A percentile compares a stretch with the other conserved stretches of the same genome.
Evolutionary conservation across 176 grass and related monocot genomes (phyloP).

Genomic region (Otatea glauca): DNA sequence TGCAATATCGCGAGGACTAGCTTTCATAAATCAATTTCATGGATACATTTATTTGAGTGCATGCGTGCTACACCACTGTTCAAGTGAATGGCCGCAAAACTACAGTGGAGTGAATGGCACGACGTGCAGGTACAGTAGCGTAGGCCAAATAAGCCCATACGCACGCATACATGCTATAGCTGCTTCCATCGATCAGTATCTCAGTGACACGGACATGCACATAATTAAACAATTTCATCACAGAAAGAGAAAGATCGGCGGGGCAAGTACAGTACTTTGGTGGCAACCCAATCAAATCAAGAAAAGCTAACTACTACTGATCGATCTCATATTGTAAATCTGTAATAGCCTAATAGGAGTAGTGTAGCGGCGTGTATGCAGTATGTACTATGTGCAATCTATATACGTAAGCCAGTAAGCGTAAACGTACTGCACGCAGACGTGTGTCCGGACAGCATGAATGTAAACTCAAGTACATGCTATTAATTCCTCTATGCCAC

Average conservation of each 20-base stretch:
- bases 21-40: neutral
- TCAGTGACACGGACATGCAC: conserved; percentile 12
- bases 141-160: conserved; percentile 21
- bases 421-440: neutral
- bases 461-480: neutral
- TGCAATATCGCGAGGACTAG: neutral
- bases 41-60: neutral
- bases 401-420: neutral
- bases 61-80: neutral
- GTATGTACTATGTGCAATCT: neutral
- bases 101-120: neutral
- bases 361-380: neutral
- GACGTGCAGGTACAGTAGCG: neutral
- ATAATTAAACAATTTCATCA: neutral
- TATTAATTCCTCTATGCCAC: neutral
- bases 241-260: neutral
- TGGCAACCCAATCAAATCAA: conserved; percentile 24
- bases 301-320: neutral
- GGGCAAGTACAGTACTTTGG: conserved; percentile 16
- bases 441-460: neutral
- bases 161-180: neutral
- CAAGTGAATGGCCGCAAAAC: neutral
- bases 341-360: neutral
- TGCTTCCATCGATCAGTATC: neutral
- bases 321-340: conserved; percentile 5